A percentile compares a stretch with the other conserved stretches of the same genome.
Conservation (phyloP, 805 yeast genomes). For the Sugiyamaella chiloensis region DNA sequence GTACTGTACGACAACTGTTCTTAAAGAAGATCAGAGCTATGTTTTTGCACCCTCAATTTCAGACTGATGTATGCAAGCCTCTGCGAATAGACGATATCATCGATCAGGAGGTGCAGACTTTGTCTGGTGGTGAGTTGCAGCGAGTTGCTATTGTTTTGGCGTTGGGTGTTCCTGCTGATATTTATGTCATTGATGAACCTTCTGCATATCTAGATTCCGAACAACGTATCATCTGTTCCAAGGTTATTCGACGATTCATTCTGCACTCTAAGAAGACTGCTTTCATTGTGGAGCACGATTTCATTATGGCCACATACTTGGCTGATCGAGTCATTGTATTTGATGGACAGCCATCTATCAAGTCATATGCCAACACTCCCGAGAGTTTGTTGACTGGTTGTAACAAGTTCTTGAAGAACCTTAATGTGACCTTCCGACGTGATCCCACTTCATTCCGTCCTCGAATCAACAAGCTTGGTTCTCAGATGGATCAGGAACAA, state of each 20-base stretch:
- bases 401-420: slow-evolving; percentile 92
- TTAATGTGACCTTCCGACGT: slow-evolving; percentile 98
- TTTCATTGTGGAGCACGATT: slow-evolving; percentile 99
- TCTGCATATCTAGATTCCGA: slow-evolving; percentile 98
- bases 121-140: slow-evolving; percentile 99
- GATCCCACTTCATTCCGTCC: slow-evolving; percentile 98
- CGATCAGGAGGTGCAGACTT: slow-evolving; percentile 95
- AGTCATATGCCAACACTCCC: slow-evolving; percentile 83
- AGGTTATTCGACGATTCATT: slow-evolving; percentile 95
- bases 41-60: slow-evolving; percentile 95
- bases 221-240: slow-evolving; percentile 98
- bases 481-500: slow-evolving; percentile 99
- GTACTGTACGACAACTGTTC: slow-evolving; percentile 97
- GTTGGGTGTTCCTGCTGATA: slow-evolving; percentile 91
- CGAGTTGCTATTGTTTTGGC: slow-evolving; percentile 97
- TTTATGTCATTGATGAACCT: slow-evolving; percentile 97
- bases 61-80: slow-evolving; percentile 96
- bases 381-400: slow-evolving; percentile 95
- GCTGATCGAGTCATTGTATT: slow-evolving; percentile 99
- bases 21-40: slow-evolving; percentile 94
- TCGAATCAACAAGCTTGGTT: slow-evolving; percentile 94
- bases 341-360: slow-evolving; percentile 88
- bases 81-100: slow-evolving; percentile 88
- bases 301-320: slow-evolving; percentile 98
- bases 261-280: slow-evolving; percentile 97